Evolutionary conservation across 352 stramenopile genomes (phyloP), one percentile per base, ranked within the genome.

Genomic region (Blastocystis sp.): DNA sequence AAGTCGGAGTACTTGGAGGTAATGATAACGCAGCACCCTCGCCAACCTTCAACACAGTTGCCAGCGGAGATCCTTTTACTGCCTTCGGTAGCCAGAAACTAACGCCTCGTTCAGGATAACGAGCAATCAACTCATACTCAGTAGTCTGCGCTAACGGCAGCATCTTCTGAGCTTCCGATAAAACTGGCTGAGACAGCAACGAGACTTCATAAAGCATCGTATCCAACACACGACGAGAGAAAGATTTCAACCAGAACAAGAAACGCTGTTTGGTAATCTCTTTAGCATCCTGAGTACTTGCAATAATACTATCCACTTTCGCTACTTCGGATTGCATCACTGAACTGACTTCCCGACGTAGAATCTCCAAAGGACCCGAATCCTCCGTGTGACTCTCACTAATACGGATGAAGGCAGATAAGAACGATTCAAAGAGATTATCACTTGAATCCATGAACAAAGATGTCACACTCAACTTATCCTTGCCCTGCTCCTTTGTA

Each of bases 351-450:
- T 87, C 59, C 9, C 49, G 54, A 32, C 74, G 24, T 29, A 87
- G 37, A 46, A 87, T 51, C 37, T n/a, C 16, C 77, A 74, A 42
- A n/a, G 59, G 59, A 19, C 57, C 29, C 14, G 24, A 59, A 42
- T 77, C 56, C 43, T 37, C 24, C 5, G 24, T 14, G 11, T 29
- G 19, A n/a, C n/a, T n/a, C n/a, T 63, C 16, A 29, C 51, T 24
- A 1, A 42, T 43, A 21, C 56, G 35, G 24, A 87, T 58, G 32
- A 87, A 87, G 2, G 77, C 77, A 12, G 59, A 65, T 19, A 87
- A 29, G 65, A 87, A 87, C 24, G 46, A 74, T 29, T 78, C 51
- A 51, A 87, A 87, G 2, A 78, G 42, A 77, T 87, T 49, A 42
- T 61, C 77, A 21, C 43, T 46, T 21, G 39, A 19, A 39, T 87